Evolutionary conservation across 208 protist genomes (phyloP).

Genomic region (Lotmaria passim): DNA sequence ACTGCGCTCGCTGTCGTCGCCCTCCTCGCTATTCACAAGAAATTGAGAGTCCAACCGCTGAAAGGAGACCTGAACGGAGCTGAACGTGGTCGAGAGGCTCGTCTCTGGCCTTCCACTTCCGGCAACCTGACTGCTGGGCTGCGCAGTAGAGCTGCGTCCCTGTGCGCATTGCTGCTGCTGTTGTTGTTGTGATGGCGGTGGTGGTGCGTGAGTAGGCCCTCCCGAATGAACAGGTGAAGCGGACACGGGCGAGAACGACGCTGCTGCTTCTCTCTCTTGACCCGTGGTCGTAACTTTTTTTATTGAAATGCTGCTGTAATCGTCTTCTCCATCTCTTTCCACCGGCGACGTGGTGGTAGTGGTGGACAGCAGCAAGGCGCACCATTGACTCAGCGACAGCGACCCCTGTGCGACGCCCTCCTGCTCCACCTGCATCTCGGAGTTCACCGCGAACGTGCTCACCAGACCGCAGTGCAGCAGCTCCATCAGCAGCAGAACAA

Average conservation of each 20-base stretch:
- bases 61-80: slow-evolving; percentile 27
- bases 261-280: not conserved
- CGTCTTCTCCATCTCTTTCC: no score
- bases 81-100: slow-evolving; percentile 1
- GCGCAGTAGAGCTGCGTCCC: not conserved
- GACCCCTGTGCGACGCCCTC: slow-evolving; percentile 36
- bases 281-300: no score
- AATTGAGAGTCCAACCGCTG: slow-evolving; percentile 27
- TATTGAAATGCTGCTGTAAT: no score
- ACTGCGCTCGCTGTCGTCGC: not conserved
- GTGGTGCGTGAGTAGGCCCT: slow-evolving; percentile 1
- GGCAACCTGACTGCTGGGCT: not conserved
- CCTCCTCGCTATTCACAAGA: slow-evolving; percentile 12
- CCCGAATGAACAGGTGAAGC: not conserved
- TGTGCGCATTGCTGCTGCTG: no score
- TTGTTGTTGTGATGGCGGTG: no score
- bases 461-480: slow-evolving; percentile 50
- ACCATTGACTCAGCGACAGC: slow-evolving; percentile 65
- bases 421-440: slow-evolving; percentile 42
- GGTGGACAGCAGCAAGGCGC: slow-evolving; percentile 47
- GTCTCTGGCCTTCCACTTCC: not conserved
- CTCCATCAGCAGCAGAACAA: slow-evolving; percentile 81
- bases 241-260: not conserved
- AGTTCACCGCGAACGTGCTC: slow-evolving; percentile 65
- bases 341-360: not conserved